Percentiles rank a stretch among this genome's conserved stretches.
Conservation (phyloP, 768 basidiomycete genomes). For the Pisolithus albus region DNA sequence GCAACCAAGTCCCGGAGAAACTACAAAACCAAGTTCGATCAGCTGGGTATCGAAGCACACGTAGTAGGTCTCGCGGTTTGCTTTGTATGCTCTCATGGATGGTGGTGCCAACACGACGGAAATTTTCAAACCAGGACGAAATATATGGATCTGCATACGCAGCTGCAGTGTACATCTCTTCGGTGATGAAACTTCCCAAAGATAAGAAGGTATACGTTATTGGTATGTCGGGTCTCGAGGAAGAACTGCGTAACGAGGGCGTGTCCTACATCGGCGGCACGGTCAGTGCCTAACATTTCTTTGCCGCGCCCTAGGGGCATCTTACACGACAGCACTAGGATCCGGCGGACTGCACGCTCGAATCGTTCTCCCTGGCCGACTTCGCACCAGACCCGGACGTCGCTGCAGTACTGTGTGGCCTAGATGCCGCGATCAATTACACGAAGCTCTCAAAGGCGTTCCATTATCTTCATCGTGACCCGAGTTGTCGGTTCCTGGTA, state of each 20-base stretch:
- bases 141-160: conserved; percentile 95
- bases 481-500: conserved; percentile 75
- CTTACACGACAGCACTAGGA: conserved; percentile 44
- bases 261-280: conserved; percentile 77
- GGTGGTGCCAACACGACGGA: not conserved
- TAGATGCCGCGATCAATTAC: conserved; percentile 85
- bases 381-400: conserved; percentile 75
- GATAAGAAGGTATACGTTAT: conserved; percentile 95
- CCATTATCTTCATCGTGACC: conserved; percentile 78
- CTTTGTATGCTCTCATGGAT: not conserved
- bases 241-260: conserved; percentile 87
- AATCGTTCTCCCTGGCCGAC: conserved; percentile 55
- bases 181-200: conserved; percentile 82
- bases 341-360: conserved; percentile 73
- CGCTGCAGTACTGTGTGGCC: conserved; percentile 91
- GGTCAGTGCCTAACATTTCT: conserved; percentile 37
- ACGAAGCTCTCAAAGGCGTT: conserved; percentile 92
- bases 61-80: conserved; percentile 48
- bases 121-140: conserved; percentile 59
- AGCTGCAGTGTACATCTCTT: conserved; percentile 77
- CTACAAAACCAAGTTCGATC: conserved; percentile 90
- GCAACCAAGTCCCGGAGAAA: conserved; percentile 84
- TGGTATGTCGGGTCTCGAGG: conserved; percentile 85
- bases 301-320: not conserved
- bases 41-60: conserved; percentile 76